These are phyloP conservation scores for Apiotrichum veenhuisii DNA, from an alignment of 1,284 basidiomycete species.

Conservation along the genomic window DNA sequence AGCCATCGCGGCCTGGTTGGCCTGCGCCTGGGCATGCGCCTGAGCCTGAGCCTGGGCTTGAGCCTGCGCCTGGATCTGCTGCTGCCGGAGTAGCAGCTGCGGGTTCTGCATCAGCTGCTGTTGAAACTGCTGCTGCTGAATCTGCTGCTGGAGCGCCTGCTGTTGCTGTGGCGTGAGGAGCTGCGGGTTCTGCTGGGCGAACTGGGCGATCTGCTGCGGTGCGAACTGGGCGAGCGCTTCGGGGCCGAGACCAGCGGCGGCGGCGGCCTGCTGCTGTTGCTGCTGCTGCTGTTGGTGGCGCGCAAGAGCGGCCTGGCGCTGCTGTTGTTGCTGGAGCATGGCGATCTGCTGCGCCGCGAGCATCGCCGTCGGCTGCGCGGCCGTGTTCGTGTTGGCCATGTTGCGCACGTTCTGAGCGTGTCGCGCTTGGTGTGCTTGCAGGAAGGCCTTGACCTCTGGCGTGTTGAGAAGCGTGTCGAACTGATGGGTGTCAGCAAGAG, in stretches of 20 bases:
- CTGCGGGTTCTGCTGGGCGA: slow-evolving; percentile 14
- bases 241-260: slow-evolving; percentile 9
- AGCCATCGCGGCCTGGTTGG: too few species aligned
- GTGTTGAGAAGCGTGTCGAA: slow-evolving; percentile 18
- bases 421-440: slow-evolving; percentile 14
- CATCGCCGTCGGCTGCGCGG: slow-evolving; percentile 17
- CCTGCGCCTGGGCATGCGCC: slow-evolving; percentile 1
- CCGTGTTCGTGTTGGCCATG: slow-evolving; percentile 10
- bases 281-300: slow-evolving; percentile 18
- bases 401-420: slow-evolving; percentile 7
- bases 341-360: slow-evolving; percentile 26
- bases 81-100: slow-evolving; percentile 15
- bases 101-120: slow-evolving; percentile 12
- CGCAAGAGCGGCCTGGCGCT: slow-evolving; percentile 11
- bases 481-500: slow-evolving; percentile 4
- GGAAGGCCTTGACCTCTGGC: slow-evolving; percentile 18
- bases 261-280: slow-evolving; percentile 15
- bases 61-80: slow-evolving; percentile 11
- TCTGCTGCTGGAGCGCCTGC: slow-evolving; percentile 18
- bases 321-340: slow-evolving; percentile 20
- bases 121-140: slow-evolving; percentile 16
- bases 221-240: slow-evolving; percentile 14
- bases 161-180: slow-evolving; percentile 18
- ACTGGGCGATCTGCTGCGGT: slow-evolving; percentile 20
- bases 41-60: slow-evolving; percentile 9